Base-by-base conservation (phyloP, 2,329 filamentous ascomycete species). In the Phyllosticta citriasiana region DNA sequence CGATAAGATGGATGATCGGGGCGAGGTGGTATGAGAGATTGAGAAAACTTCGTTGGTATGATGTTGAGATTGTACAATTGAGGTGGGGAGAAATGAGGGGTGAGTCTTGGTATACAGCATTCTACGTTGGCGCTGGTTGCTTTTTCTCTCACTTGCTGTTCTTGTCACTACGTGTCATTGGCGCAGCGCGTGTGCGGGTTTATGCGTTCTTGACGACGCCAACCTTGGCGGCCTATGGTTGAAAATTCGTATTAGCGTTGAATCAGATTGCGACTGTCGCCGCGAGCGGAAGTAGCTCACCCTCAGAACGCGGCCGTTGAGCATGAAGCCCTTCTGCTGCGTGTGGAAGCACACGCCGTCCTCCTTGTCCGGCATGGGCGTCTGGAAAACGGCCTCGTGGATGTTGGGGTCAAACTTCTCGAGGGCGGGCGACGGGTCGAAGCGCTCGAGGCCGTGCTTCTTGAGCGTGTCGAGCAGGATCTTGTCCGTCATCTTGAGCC, bases 341-440 rank as follows among this genome's bases (percentile, higher is more conserved):
- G 91, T 91, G 74, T 88, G 86, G 79, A 97, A 94, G 71, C 97
- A 89, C 61, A 86, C 88, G 68, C 90, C 91, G 71, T 97, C 86
- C 75, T 96, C 88, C 82, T 96, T 95, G 67, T 85, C 91, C 59
- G 86, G 83, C 79, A 91, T 85, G 53, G 91, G 90, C 9, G 90
- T 86, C 87, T 95, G 92, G 78, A 97, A 97, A 24, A 90, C 94
- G 47, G 94, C 94, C 81, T 99, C 94, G 75, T 97, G 94, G 76
- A 89, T 83, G 77, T 97, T 97, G 66, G 94, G 92, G 79, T 99
- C 88, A 80, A 99, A 99, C 77, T 90, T 91, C 74, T 94, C 88
- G 68, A 85, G 83, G 66, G 84, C 79, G 40, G 79, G 79, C 61
- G 74, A 76, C 19, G 94, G 93, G 73, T 92, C 86, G 73, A 96